These are phyloP conservation scores for Wickerhamiella alocasiicola DNA, from an alignment of 805 yeast species.

Conservation along the genomic window DNA sequence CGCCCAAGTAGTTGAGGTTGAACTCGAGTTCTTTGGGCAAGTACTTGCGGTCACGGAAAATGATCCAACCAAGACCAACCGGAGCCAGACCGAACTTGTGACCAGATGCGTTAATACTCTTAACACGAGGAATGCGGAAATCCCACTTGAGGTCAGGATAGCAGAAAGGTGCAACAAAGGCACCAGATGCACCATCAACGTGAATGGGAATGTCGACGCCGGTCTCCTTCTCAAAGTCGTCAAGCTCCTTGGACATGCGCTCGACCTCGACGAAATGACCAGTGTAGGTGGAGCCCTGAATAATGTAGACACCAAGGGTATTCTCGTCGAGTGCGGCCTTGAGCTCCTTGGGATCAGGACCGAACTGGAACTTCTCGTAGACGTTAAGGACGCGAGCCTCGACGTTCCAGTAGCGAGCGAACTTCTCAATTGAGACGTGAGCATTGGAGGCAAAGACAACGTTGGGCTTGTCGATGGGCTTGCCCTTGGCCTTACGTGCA, in stretches of 20 bases:
- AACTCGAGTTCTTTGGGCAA: slow-evolving; percentile 65
- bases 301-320: slow-evolving; percentile 82
- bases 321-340: slow-evolving; percentile 68
- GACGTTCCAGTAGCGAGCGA: slow-evolving; percentile 87
- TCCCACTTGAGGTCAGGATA: slow-evolving; percentile 77
- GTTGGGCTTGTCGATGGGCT: slow-evolving; percentile 55
- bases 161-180: slow-evolving; percentile 72
- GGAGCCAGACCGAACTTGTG: slow-evolving; percentile 87
- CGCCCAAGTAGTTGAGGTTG: slow-evolving; percentile 74
- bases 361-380: slow-evolving; percentile 43
- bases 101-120: slow-evolving; percentile 78
- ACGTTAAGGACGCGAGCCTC: slow-evolving; percentile 70
- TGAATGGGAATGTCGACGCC: slow-evolving; percentile 70
- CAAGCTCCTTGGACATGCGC: slow-evolving; percentile 49
- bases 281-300: slow-evolving; percentile 83
- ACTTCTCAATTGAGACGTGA: slow-evolving; percentile 88
- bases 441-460: slow-evolving; percentile 87
- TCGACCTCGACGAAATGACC: slow-evolving; percentile 80
- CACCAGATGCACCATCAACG: slow-evolving; percentile 92
- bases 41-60: slow-evolving; percentile 56
- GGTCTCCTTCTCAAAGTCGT: slow-evolving; percentile 51
- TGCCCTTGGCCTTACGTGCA: slow-evolving; percentile 45
- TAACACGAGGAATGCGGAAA: slow-evolving; percentile 63
- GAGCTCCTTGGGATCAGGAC: slow-evolving; percentile 49
- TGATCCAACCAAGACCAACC: slow-evolving; percentile 87